A percentile compares a stretch with the other conserved stretches of the same genome.
These are phyloP conservation scores for Fusarium proliferatum DNA, from an alignment of 2,329 filamentous ascomycete species.

Conservation along the genomic window DNA sequence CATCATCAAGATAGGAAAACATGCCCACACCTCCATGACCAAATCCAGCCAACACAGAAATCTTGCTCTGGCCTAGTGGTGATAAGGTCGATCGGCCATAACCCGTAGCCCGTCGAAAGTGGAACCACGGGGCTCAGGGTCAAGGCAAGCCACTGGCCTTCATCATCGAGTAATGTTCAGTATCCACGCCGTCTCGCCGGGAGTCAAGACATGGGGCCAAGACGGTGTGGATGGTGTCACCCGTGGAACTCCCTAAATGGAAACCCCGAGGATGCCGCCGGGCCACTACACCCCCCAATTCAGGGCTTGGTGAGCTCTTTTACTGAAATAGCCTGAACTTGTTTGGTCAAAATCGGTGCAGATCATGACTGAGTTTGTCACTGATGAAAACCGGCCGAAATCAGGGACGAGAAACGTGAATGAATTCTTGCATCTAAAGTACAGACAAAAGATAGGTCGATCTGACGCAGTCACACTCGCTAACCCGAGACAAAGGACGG, in stretches of 20 bases:
- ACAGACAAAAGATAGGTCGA: constrained; percentile 9
- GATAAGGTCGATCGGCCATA: constrained; percentile 21
- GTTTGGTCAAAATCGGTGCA: neutral
- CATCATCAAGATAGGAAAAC: neutral
- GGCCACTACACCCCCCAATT: constrained; percentile 2
- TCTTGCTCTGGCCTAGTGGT: neutral
- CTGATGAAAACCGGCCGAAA: neutral
- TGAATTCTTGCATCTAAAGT: neutral
- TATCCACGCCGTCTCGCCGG: constrained; percentile 29
- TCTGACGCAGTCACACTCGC: constrained; percentile 22
- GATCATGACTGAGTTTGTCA: constrained; percentile 24
- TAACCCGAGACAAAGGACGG: constrained; percentile 27
- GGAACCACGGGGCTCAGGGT: constrained; percentile 39
- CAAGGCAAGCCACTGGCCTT: constrained; percentile 35
- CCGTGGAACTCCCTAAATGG: constrained; percentile 38
- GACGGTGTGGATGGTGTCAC: constrained; percentile 36
- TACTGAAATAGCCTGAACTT: constrained; percentile 1
- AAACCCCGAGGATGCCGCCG: constrained; percentile 42
- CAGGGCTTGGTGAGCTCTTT: neutral
- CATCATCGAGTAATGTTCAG: constrained; percentile 28
- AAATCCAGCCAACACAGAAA: constrained; percentile 1
- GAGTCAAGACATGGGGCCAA: constrained; percentile 13
- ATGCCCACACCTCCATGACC: constrained; percentile 9
- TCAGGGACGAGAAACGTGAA: neutral
- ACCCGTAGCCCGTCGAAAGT: constrained; percentile 24